Evolutionary conservation across 2,329 filamentous ascomycete species (phyloP).

Genomic region (Pyricularia grisea): DNA sequence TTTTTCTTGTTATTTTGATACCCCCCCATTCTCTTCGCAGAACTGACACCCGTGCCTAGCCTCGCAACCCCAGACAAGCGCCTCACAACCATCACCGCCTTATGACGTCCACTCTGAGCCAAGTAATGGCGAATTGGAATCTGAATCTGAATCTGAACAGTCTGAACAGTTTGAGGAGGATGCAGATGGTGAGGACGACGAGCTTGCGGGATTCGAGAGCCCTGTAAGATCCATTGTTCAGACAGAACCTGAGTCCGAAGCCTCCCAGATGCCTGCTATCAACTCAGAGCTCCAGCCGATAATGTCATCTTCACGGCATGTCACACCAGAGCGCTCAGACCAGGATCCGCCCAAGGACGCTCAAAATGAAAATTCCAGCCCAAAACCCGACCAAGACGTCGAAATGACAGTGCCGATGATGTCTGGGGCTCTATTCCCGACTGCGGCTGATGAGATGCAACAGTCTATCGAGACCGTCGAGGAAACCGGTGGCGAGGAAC

Average conservation of each 20-base stretch:
- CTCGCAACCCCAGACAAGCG: neutral
- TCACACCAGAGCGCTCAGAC: neutral
- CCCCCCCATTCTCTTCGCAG: neutral
- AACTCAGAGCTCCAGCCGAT: neutral
- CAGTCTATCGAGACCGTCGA: neutral
- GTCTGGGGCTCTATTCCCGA: neutral
- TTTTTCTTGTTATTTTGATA: neutral
- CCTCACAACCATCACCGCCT: conserved; percentile 1
- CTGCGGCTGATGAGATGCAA: neutral
- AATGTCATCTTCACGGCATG: neutral
- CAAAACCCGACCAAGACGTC: neutral
- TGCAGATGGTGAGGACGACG: conserved; percentile 4
- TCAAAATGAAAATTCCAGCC: neutral
- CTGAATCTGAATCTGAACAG: neutral
- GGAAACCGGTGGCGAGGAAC: neutral
- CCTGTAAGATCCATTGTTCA: neutral
- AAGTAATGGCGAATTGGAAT: neutral
- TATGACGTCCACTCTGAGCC: conserved; percentile 5
- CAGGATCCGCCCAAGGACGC: neutral
- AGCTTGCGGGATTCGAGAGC: neutral
- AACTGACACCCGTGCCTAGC: neutral
- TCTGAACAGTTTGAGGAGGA: conserved; percentile 6
- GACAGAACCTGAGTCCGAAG: neutral
- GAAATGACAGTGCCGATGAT: neutral
- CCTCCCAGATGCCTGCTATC: neutral